A percentile compares a stretch with the other conserved stretches of the same genome.
phyloP scores from a whole-genome alignment of 257 asterid species.

The Solanum ossicruentum region DNA sequence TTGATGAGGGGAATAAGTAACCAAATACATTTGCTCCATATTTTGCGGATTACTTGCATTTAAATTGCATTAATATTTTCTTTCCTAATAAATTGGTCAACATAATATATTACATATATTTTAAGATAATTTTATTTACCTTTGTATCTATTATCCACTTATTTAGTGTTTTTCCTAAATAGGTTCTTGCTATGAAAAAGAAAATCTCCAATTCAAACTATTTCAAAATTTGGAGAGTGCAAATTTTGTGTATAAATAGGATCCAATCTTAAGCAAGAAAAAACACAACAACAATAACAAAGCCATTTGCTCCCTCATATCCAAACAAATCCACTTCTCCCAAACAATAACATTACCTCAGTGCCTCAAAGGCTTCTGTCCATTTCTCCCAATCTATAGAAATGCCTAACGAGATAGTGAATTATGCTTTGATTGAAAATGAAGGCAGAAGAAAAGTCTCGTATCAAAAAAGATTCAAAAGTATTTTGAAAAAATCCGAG shows the following conservation, averaged over 20 bases:
- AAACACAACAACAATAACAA: not conserved
- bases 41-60: no score
- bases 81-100: no score
- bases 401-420: slow-evolving; percentile 1
- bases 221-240: not conserved
- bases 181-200: not conserved
- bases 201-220: not conserved
- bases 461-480: no score
- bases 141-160: not conserved
- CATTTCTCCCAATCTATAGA: not conserved
- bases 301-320: not conserved
- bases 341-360: no score
- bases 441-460: no score
- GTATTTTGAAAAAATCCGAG: no score
- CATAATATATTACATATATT: no score
- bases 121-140: not conserved
- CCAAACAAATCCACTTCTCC: not conserved
- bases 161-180: not conserved
- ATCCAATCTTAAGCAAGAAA: no score
- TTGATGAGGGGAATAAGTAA: no score
- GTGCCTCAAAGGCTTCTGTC: no score
- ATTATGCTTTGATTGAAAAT: not conserved
- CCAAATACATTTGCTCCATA: not conserved
- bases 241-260: not conserved
- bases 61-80: no score